Base-by-base conservation (phyloP, 2,329 filamentous ascomycete species). In the Coniochaeta sp. region DNA sequence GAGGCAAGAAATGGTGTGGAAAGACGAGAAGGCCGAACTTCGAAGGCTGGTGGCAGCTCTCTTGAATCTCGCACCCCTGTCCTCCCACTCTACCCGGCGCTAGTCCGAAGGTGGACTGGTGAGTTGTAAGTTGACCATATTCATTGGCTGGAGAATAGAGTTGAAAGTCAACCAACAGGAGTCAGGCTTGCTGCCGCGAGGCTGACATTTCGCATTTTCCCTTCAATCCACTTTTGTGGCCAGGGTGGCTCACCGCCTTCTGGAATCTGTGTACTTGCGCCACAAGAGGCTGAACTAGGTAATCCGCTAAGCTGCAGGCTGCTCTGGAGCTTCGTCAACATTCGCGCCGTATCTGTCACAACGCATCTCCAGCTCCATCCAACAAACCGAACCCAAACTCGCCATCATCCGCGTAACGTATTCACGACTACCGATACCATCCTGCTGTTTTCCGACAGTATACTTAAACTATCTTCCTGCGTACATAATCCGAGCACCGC, bases 311-410 rank as follows among this genome's bases (percentile, higher is more conserved):
- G 26, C 24, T 40, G 61, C 65, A 71, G 69, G 69, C 69, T 71
- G 67, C 69, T 66, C 63, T 38, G 63, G 65, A 69, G 69, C 66
- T 70, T 67, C 69, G 65, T 71, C 69, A 71, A 67, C 63, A 64
- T 63, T 60, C 36, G 61, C 60, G 58, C n/a, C 10, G 26, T 55
- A 6, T n/a, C 26, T n/a, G 28, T 55, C 34, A 34, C 30, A 24
- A 36, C 10, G n/a, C 54, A 34, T 36, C 54, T 19, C 28, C 30
- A 24, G 12, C 54, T 16, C n/a, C 30, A 38, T 56, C 54, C 54
- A 56, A 38, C 30, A 56, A 22, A 56, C n/a, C 54, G 22, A 14
- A 56, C 32, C 54, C 8, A 38, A 40, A n/a, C 30, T 42, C 36
- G 22, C n/a, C 32, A 57, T 42, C 34, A 57, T 10, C 34, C 55